These are phyloP conservation scores for Hymenoscyphus linearis DNA, from an alignment of 2,329 filamentous ascomycete genomes.

Conservation along the genomic window DNA sequence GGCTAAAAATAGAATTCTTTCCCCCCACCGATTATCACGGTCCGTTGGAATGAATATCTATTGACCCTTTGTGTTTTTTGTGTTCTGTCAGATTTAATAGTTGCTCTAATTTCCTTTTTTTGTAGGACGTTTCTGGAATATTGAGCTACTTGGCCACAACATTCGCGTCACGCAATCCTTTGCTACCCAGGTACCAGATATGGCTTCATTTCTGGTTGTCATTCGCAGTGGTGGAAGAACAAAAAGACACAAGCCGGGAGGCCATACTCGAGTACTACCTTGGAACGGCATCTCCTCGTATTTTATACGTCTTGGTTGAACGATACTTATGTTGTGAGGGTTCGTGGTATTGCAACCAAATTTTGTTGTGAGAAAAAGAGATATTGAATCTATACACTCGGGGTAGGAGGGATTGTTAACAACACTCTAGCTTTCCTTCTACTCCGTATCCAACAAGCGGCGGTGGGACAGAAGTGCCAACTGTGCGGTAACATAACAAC, in stretches of 20 bases:
- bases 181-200: background rate
- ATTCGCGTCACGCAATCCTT: background rate
- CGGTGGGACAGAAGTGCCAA: no score
- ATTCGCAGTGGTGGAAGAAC: background rate
- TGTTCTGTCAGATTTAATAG: background rate
- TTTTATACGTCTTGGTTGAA: background rate
- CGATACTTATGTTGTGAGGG: no score
- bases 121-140: background rate
- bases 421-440: no score
- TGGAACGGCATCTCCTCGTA: no score
- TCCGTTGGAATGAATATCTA: background rate
- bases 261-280: no score
- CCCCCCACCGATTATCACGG: background rate
- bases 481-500: background rate
- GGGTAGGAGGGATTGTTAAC: no score
- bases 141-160: background rate
- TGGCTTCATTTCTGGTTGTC: background rate
- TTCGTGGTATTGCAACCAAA: no score
- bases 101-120: background rate
- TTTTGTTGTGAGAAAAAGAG: background rate
- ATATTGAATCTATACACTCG: background rate
- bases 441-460: no score
- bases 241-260: background rate
- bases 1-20: background rate
- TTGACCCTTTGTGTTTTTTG: background rate